These are phyloP conservation scores for Malassezia sympodialis DNA, from an alignment of 1,284 basidiomycete species.

Conservation along the genomic window DNA sequence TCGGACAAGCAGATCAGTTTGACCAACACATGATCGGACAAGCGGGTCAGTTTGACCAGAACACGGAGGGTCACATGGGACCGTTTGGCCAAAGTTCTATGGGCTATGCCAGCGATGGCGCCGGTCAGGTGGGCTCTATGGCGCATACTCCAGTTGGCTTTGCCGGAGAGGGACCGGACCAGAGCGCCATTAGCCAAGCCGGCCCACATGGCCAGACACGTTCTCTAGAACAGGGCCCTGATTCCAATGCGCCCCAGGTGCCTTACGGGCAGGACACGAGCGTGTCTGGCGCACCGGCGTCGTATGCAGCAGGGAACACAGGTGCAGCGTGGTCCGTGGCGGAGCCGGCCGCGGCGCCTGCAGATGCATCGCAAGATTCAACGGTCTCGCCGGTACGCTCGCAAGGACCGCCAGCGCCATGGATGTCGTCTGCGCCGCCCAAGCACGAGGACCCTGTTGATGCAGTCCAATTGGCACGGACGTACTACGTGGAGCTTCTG, in stretches of 20 bases:
- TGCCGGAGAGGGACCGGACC: too few relatives aligned
- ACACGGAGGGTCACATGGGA: neutral
- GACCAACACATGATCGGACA: neutral
- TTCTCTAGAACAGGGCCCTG: neutral
- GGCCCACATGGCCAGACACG: neutral
- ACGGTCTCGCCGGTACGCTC: neutral
- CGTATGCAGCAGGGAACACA: neutral
- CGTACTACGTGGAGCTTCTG: conserved; percentile 43
- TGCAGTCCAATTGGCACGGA: conserved; percentile 30
- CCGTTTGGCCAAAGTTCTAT: neutral
- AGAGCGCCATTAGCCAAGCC: neutral
- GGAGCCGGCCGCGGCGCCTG: neutral
- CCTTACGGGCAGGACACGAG: neutral
- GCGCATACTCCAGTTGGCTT: too few relatives aligned
- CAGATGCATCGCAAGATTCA: neutral
- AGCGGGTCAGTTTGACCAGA: neutral
- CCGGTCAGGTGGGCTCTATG: too few relatives aligned
- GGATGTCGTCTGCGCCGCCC: neutral
- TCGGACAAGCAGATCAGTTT: neutral
- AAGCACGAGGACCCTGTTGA: conserved; percentile 30
- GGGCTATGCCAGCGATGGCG: neutral
- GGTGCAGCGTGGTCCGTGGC: neutral
- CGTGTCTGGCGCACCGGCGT: neutral
- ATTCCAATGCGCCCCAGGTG: neutral
- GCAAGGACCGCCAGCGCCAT: neutral